Base-by-base conservation (phyloP, 805 yeast species). In the Suhomyces vadensis region DNA sequence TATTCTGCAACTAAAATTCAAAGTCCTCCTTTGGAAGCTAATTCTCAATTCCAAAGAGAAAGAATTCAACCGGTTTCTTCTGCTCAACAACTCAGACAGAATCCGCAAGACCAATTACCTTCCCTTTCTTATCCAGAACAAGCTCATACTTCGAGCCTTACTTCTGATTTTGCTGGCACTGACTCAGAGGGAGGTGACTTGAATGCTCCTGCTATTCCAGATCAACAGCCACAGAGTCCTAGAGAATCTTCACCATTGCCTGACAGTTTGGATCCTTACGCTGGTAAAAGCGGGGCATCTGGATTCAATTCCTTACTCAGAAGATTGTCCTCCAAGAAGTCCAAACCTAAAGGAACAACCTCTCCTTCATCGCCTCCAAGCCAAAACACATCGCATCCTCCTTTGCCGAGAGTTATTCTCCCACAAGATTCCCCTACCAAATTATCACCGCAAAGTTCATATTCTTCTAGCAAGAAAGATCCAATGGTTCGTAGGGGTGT, bases 401-500 rank as follows among this genome's bases (percentile, higher is more conserved):
- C 47, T 2, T 21, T 47, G 13, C 57, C 55, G 7, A 50, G 31
- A 31, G 46, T 54, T 13, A 39, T 50, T 2, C 26, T 48, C 3
- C 36, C 45, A 3, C 33, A 35, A 10, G 47, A 42, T 21, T 44
- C 54, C 16, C 46, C 54, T 6, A 39, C 40, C 5, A 35, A 26
- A 17, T 41, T 49, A 11, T 50, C 58, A 11, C 56, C 51, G 2
- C 57, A 47, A 31, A 39, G 38, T 3, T 46, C 56, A 4, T 27
- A 24, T 27, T 35, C 48, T n/a, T 48, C 58, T 4, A 17, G 48
- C 20, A 56, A 51, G 43, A 55, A 44, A n/a, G 76, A 71, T 42
- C 74, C 74, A 31, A 53, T 69, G 67, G 76, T 79, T 37, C 82
- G 82, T 54, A 75, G 84, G 54, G 82, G 82, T 50, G 82, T 79